Base-by-base conservation (phyloP, 768 basidiomycete species). In the Udeniomyces megalosporus region DNA sequence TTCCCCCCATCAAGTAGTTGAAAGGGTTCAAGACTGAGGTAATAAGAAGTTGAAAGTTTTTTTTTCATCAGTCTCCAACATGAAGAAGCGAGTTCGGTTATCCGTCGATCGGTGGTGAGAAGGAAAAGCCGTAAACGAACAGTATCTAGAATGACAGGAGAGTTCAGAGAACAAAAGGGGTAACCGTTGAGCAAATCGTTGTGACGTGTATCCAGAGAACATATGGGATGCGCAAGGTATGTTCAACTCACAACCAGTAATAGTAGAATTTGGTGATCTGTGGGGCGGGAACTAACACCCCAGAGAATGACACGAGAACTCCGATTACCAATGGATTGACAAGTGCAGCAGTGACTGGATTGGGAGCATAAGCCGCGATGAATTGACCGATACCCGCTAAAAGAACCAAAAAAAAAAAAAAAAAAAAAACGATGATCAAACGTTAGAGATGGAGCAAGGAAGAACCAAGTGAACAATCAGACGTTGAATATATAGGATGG, bases 281-380 rank as follows among this genome's bases (percentile, higher is more conserved):
- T 17, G 62, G 11, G 55, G 51, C 60, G 1, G 62, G 66, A 10
- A 66, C 55, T 22, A 66, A 60, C 1, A 61, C 67, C 0, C 65
- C 61, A 10, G 47, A 58, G 24, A 62, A 65, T 11, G 66, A 60
- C 1, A 65, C 47, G 12, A 66, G 29, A 12, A 57, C 60, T 14
- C 65, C 69, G 51, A 71, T 68, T 38, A 71, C 61, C 6, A 73
- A 58, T 3, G 72, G 71, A 35, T 68, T 73, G 63, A 71, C 68
- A 5, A 47, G 51, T 6, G 51, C 51, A 10, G 51, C 51, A 3
- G 48, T 31, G 5, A 68, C 66, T 22, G 71, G 68, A 31, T 68
- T 71, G 4, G 72, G 72, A 8, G 72, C 71, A 50, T 73, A 73
- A 17, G 68, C 70, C 32, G 70, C 69, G 45, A 71, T 64, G 62